phyloP scores from a whole-genome alignment of 169 alveolate genomes.

The Eimeria acervulina region DNA sequence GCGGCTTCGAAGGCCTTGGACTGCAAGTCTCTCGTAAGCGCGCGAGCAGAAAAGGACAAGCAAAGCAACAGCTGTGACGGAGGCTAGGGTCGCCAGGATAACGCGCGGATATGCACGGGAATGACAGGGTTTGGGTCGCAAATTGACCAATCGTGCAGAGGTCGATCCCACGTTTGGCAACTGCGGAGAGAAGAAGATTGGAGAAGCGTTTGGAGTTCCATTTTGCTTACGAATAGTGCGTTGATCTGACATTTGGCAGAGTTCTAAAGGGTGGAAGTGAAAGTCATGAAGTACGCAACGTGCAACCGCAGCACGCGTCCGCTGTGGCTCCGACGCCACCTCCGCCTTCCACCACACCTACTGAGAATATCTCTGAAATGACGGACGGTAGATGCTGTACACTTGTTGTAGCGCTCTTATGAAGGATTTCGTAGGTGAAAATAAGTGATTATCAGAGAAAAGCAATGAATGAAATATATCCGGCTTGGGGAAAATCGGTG shows the following conservation, averaged over 20 bases:
- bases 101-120: not conserved
- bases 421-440: too few relatives aligned
- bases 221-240: not conserved
- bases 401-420: too few relatives aligned
- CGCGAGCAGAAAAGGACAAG: not conserved
- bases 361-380: too few relatives aligned
- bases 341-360: too few relatives aligned
- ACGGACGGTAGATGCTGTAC: too few relatives aligned
- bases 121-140: not conserved
- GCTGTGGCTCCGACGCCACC: too few relatives aligned
- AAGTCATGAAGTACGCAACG: too few relatives aligned
- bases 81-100: not conserved
- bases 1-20: not conserved
- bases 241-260: not conserved
- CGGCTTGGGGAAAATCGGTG: too few relatives aligned
- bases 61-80: not conserved
- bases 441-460: too few relatives aligned
- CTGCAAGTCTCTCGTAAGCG: not conserved
- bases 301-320: too few relatives aligned
- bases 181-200: not conserved
- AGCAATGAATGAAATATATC: too few relatives aligned
- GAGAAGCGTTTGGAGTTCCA: not conserved
- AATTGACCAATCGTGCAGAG: not conserved
- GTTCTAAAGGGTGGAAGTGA: too few relatives aligned
- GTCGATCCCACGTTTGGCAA: not conserved